Percentiles rank a stretch among this genome's conserved stretches.
phyloP scores from a whole-genome alignment of 139 green algal genomes.

The Micractinium sp. region DNA sequence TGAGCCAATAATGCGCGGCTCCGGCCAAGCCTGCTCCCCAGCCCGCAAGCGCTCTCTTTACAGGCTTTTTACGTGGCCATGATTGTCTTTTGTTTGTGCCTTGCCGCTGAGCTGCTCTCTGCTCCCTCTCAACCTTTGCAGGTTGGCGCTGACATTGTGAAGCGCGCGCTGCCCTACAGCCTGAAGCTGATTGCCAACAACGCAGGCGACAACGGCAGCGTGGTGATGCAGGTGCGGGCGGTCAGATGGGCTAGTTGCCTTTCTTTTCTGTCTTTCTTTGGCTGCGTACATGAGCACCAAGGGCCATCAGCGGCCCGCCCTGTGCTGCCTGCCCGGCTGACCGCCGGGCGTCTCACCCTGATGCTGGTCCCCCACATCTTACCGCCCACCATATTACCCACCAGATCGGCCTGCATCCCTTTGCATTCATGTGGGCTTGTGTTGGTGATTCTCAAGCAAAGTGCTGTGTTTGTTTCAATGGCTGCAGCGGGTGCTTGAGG shows the following conservation, averaged over 20 bases:
- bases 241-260: neutral
- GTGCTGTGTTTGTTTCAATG: neutral
- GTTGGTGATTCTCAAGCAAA: neutral
- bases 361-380: too few relatives aligned
- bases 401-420: neutral
- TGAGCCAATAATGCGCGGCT: neutral
- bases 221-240: conserved; percentile 84
- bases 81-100: neutral
- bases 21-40: neutral
- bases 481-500: conserved; percentile 92
- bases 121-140: conserved; percentile 7
- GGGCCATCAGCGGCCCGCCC: too few relatives aligned
- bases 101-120: neutral
- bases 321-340: too few relatives aligned
- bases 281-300: too few relatives aligned
- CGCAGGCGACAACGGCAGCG: conserved; percentile 94
- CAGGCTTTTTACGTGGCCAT: too few relatives aligned
- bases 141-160: conserved; percentile 98
- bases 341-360: too few relatives aligned
- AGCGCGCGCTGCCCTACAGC: conserved; percentile 89
- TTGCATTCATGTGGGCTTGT: neutral
- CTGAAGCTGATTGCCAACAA: conserved; percentile 98
- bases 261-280: too few relatives aligned
- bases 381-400: neutral
- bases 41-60: too few relatives aligned